A percentile compares a stretch with the other conserved stretches of the same genome.
Conservation (phyloP, 2,329 filamentous ascomycete genomes). For the Ophiobolus disseminans region DNA sequence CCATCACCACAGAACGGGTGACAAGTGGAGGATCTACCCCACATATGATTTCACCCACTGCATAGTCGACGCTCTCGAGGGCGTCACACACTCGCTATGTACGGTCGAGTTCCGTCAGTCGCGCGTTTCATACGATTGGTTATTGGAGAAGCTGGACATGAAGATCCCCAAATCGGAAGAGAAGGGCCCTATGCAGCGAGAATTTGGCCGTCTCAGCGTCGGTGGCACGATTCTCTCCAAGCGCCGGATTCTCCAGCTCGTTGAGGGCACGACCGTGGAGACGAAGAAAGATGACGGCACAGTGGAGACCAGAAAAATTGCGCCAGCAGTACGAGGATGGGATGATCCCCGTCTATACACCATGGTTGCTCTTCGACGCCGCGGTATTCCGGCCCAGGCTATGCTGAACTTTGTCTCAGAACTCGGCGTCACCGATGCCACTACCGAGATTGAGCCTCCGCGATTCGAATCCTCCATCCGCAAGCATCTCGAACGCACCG, state of each 20-base stretch:
- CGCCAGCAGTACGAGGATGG: constrained; percentile 77
- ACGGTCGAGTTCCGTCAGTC: constrained; percentile 91
- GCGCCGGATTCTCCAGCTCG: constrained; percentile 79
- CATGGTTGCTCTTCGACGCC: constrained; percentile 79
- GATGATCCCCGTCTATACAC: constrained; percentile 92
- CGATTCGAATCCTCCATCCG: constrained; percentile 88
- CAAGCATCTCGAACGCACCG: constrained; percentile 84
- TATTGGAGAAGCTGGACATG: constrained; percentile 80
- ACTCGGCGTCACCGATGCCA: constrained; percentile 84
- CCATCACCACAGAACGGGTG: constrained; percentile 79
- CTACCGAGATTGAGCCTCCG: constrained; percentile 77
- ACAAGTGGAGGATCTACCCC: constrained; percentile 90
- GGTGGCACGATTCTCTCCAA: constrained; percentile 88
- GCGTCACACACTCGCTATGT: constrained; percentile 89
- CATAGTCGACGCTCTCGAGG: constrained; percentile 89
- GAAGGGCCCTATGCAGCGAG: constrained; percentile 81
- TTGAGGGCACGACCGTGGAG: constrained; percentile 65
- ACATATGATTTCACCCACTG: constrained; percentile 95
- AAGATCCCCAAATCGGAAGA: constrained; percentile 70
- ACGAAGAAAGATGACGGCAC: constrained; percentile 54
- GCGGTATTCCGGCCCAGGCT: constrained; percentile 86
- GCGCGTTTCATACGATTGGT: constrained; percentile 87
- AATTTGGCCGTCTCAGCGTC: constrained; percentile 78
- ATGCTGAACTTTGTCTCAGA: constrained; percentile 91
- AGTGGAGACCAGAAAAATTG: constrained; percentile 48